Conservation (phyloP, 192 early-diverging fungal genomes). For the Spizellomyces punctatus region DNA sequence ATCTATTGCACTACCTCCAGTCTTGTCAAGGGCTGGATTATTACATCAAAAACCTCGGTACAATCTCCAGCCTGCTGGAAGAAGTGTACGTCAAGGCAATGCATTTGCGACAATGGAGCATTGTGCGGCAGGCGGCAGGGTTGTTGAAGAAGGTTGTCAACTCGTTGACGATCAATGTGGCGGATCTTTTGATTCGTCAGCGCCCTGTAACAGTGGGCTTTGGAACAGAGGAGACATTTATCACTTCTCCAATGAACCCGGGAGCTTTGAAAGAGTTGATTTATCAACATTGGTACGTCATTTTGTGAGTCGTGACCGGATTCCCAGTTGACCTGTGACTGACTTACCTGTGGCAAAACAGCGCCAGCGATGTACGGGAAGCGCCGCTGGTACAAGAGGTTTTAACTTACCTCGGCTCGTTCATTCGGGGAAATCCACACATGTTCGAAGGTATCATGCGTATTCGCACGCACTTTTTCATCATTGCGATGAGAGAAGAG, state of each 20-base stretch:
- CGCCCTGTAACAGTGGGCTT: conserved; percentile 79
- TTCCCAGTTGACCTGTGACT: conserved; percentile 8
- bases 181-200: conserved; percentile 76
- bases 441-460: conserved; percentile 85
- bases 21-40: conserved; percentile 68
- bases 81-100: conserved; percentile 83
- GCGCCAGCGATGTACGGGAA: conserved; percentile 78
- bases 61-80: conserved; percentile 67
- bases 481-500: conserved; percentile 87
- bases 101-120: conserved; percentile 72
- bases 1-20: conserved; percentile 75
- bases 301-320: not conserved
- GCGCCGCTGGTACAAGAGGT: conserved; percentile 84
- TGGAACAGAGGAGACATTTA: conserved; percentile 65
- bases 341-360: conserved; percentile 1
- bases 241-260: conserved; percentile 72
- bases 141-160: conserved; percentile 75
- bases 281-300: conserved; percentile 61
- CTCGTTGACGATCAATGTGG: conserved; percentile 75
- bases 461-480: conserved; percentile 78
- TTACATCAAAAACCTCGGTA: conserved; percentile 48
- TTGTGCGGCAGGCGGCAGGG: conserved; percentile 82
- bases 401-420: conserved; percentile 74
- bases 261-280: conserved; percentile 68
- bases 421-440: conserved; percentile 65